These are phyloP conservation scores for Pseudomassariella vexata DNA, from an alignment of 2,329 filamentous ascomycete genomes.

Conservation along the genomic window DNA sequence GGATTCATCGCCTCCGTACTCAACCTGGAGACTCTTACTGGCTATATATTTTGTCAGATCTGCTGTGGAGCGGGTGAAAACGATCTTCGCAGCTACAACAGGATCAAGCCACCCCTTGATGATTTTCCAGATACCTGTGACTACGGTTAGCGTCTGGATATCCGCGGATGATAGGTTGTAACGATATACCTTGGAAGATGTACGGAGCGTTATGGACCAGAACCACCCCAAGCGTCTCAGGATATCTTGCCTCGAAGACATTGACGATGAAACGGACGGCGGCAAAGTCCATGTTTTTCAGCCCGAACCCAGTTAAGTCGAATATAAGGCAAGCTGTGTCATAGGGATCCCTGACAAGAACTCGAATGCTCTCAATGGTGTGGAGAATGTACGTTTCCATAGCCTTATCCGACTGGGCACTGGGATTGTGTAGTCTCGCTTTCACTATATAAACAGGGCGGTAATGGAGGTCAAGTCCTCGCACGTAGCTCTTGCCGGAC, in stretches of 20 bases:
- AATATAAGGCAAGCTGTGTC: constrained; percentile 46
- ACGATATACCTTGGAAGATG: constrained; percentile 55
- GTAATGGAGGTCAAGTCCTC: constrained; percentile 27
- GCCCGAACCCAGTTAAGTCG: constrained; percentile 65
- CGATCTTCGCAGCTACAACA: constrained; percentile 66
- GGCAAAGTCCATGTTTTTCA: constrained; percentile 72
- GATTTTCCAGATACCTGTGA: constrained; percentile 46
- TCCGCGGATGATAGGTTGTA: too few species aligned
- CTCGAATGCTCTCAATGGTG: constrained; percentile 29
- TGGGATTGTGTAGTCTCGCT: constrained; percentile 26
- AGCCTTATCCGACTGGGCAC: constrained; percentile 24
- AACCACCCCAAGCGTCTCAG: constrained; percentile 64
- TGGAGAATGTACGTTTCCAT: constrained; percentile 33
- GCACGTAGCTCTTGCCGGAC: constrained; percentile 31
- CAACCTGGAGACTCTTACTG: constrained; percentile 51
- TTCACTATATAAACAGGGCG: constrained; percentile 31
- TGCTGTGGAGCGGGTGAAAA: constrained; percentile 58
- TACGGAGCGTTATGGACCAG: constrained; percentile 72
- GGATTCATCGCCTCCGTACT: constrained; percentile 61
- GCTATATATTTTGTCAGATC: constrained; percentile 60
- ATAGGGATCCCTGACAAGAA: constrained; percentile 16
- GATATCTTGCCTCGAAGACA: constrained; percentile 73
- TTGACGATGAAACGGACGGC: constrained; percentile 77
- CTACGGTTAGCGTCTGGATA: too few species aligned
- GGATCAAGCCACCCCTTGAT: constrained; percentile 74